Percentiles rank a stretch among this genome's conserved stretches.
Conservation (phyloP, 176 grass and related monocot species). For the Oryza australiensis region DNA sequence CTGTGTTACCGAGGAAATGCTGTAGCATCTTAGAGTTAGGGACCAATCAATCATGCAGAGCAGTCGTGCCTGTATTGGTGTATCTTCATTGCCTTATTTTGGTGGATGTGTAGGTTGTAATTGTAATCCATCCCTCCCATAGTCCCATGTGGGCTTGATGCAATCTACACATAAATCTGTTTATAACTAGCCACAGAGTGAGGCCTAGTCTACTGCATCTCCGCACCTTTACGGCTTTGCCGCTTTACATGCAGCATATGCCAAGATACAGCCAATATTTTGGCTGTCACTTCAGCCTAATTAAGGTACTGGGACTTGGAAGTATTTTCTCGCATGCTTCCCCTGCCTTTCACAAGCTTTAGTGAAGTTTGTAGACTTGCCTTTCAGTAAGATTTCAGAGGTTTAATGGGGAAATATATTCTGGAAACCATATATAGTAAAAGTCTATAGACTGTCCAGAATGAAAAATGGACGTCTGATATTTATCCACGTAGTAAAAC, state of each 20-base stretch:
- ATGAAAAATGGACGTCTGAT: too few relatives aligned
- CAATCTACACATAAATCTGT: neutral
- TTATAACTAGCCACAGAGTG: neutral
- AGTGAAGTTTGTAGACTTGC: neutral
- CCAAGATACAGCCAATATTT: neutral
- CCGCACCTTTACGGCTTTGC: neutral
- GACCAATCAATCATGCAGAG: constrained; percentile 6
- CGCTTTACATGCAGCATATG: neutral
- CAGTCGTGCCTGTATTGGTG: neutral
- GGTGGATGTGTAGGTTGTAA: neutral
- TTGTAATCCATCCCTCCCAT: neutral
- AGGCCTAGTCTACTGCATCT: neutral
- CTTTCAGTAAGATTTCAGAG: neutral
- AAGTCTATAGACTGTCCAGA: too few relatives aligned
- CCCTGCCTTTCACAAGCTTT: neutral
- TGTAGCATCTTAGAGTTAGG: neutral
- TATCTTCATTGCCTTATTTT: neutral
- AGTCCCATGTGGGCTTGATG: neutral
- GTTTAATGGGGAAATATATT: neutral
- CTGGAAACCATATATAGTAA: too few relatives aligned
- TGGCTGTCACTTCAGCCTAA: neutral
- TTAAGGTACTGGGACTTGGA: neutral
- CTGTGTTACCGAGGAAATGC: constrained; percentile 20
- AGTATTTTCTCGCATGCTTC: neutral
- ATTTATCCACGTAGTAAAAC: too few relatives aligned